These are phyloP conservation scores for Melaleuca quinquenervia DNA, from an alignment of 345 rosid genomes.

Conservation along the genomic window DNA sequence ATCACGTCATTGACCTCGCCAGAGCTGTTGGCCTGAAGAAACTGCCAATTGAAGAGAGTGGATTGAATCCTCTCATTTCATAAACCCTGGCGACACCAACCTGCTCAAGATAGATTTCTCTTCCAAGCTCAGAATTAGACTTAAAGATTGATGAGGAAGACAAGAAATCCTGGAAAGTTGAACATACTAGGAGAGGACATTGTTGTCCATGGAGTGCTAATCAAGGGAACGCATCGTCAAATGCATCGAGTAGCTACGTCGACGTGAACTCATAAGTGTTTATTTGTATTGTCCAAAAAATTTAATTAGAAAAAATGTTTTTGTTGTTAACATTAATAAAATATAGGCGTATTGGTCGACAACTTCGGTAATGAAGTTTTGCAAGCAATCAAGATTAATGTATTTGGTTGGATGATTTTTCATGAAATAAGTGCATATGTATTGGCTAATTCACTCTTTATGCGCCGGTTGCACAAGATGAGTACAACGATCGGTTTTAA, in stretches of 20 bases:
- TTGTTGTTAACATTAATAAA: background rate
- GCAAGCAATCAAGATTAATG: background rate
- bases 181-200: background rate
- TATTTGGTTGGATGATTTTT: background rate
- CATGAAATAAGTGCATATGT: background rate
- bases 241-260: background rate
- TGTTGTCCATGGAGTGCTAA: background rate
- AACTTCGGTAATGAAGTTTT: background rate
- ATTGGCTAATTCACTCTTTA: background rate
- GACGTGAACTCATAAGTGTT: background rate
- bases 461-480: background rate
- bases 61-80: background rate
- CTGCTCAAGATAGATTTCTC: background rate
- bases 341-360: background rate
- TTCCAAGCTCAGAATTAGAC: background rate
- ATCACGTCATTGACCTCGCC: background rate
- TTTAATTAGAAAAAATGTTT: background rate
- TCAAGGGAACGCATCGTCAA: background rate
- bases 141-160: background rate
- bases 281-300: background rate
- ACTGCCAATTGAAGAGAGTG: accelerated
- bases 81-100: background rate
- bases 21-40: accelerated
- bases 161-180: background rate
- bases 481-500: too few relatives aligned